A percentile compares a stretch with the other conserved stretches of the same genome.
Conservation (phyloP, 805 yeast species). For the Lachancea nothofagi region DNA sequence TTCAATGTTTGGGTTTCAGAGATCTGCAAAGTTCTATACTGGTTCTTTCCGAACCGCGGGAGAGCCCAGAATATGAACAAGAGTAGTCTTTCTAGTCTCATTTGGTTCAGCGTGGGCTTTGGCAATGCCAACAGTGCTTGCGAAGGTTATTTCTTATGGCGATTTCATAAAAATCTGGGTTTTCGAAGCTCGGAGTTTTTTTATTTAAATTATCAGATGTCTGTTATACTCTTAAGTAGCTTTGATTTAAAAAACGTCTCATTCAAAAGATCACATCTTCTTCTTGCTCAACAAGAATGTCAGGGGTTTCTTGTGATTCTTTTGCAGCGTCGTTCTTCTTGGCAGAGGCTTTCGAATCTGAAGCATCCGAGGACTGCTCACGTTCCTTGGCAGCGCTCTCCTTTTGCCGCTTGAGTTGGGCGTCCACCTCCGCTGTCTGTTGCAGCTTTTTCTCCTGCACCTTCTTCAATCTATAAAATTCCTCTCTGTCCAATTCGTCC, state of each 20-base stretch:
- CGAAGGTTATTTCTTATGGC: too few relatives aligned
- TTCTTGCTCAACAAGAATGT: slow-evolving; percentile 37
- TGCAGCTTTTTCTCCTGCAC: slow-evolving; percentile 92
- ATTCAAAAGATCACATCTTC: slow-evolving; percentile 42
- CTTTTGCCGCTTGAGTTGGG: slow-evolving; percentile 35
- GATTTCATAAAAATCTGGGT: too few relatives aligned
- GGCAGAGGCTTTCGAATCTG: slow-evolving; percentile 16
- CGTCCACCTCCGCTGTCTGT: slow-evolving; percentile 62
- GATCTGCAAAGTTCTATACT: slow-evolving; percentile 24
- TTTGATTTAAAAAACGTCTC: neutral
- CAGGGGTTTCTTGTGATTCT: slow-evolving; percentile 12
- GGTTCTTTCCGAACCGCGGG: slow-evolving; percentile 6
- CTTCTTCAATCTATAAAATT: slow-evolving; percentile 91
- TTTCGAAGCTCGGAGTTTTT: neutral
- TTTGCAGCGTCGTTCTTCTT: slow-evolving; percentile 14
- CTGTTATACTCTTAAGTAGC: too few relatives aligned
- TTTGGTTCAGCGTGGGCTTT: too few relatives aligned
- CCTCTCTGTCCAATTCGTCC: slow-evolving; percentile 97
- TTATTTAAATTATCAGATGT: too few relatives aligned
- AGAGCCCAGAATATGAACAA: neutral
- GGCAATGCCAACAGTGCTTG: too few relatives aligned
- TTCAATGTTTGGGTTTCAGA: slow-evolving; percentile 21
- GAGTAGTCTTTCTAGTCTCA: slow-evolving; percentile 2
- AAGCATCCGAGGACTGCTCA: slow-evolving; percentile 17
- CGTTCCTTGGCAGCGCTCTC: slow-evolving; percentile 18